Base-by-base conservation (phyloP, 192 early-diverging fungal species). In the Coemansia sp. region DNA sequence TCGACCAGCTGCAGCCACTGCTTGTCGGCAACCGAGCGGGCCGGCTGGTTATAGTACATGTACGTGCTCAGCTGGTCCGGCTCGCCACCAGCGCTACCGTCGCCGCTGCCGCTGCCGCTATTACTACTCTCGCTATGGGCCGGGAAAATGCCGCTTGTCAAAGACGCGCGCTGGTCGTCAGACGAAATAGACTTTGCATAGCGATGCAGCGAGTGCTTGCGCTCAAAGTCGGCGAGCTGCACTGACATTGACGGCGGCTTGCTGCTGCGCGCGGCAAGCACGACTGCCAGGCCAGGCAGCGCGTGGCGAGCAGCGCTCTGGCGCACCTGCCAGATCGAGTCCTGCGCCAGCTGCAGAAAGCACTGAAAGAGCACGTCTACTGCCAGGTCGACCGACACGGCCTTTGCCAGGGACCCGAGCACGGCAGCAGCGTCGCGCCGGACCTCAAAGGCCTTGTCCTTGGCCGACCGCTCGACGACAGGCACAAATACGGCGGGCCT, bases 401-500 rank as follows among this genome's bases (percentile, higher is more conserved):
- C 81, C 39, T 64, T 61, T 20, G 75, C 71, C 52, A 82, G 64
- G 23, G 68, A 71, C 19, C 81, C 81, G 20, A 78, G 60, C 10
- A 78, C 72, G 1, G 76, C 68, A 3, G 81, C 81, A 0, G 81
- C 73, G 50, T 82, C 81, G 49, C 81, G 81, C 19, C 81, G 68
- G 57, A 82, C 75, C 56, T 82, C 81, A 29, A 75, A 82, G 16
- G 65, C 58, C 29, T 36, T 30, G 58, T 78, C 75, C 42, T 62
- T 56, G n/a, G 72, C 46, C 1, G 81, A 56, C 2, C 69, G 67
- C 65, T 82, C 81, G 11, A 82, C 73, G 16, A 74, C 76, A 0
- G 81, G 75, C 34, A 82, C 75, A 65, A 82, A 78, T 39, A 82
- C 81, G 1, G 75, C 75, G 5, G 75, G 75, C 55, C 76, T 72